Evolutionary conservation across 768 basidiomycete genomes (phyloP).

Genomic region (Pholiota molesta): DNA sequence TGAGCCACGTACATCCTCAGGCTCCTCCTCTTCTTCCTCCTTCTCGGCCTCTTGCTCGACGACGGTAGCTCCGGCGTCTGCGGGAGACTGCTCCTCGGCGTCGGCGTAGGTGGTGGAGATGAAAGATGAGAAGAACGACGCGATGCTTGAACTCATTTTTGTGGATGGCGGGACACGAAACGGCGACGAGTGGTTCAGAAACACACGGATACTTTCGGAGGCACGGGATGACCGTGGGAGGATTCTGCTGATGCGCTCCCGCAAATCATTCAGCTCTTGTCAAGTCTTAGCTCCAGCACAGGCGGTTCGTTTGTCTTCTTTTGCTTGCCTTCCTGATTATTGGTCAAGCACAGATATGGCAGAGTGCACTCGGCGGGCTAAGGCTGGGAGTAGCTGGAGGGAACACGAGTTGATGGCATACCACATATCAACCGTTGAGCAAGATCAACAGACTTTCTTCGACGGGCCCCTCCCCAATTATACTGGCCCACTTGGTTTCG

Average conservation of each 20-base stretch:
- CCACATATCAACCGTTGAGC: conserved; percentile 23
- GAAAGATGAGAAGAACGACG: conserved; percentile 50
- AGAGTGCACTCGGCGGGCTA: too few relatives aligned
- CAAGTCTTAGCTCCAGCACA: too few relatives aligned
- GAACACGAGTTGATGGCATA: conserved; percentile 27
- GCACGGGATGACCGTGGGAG: conserved; percentile 7
- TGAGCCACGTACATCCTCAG: conserved; percentile 73
- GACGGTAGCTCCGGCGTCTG: conserved; percentile 60
- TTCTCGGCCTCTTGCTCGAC: conserved; percentile 43
- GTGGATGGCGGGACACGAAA: conserved; percentile 6
- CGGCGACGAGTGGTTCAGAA: background rate
- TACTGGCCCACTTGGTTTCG: conserved; percentile 13
- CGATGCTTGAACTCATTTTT: conserved; percentile 43
- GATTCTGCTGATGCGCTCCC: background rate
- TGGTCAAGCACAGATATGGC: too few relatives aligned
- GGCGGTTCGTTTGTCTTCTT: too few relatives aligned
- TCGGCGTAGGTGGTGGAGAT: conserved; percentile 47
- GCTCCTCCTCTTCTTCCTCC: conserved; percentile 64
- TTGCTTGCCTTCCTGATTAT: too few relatives aligned
- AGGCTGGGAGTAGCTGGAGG: background rate
- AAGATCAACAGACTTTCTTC: conserved; percentile 29
- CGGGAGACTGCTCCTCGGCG: conserved; percentile 44
- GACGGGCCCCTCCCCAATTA: conserved; percentile 23
- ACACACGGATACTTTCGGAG: conserved; percentile 10
- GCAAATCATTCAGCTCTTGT: too few relatives aligned